Evolutionary conservation across 768 basidiomycete species (phyloP).

Genomic region (Mrakia gelida): DNA sequence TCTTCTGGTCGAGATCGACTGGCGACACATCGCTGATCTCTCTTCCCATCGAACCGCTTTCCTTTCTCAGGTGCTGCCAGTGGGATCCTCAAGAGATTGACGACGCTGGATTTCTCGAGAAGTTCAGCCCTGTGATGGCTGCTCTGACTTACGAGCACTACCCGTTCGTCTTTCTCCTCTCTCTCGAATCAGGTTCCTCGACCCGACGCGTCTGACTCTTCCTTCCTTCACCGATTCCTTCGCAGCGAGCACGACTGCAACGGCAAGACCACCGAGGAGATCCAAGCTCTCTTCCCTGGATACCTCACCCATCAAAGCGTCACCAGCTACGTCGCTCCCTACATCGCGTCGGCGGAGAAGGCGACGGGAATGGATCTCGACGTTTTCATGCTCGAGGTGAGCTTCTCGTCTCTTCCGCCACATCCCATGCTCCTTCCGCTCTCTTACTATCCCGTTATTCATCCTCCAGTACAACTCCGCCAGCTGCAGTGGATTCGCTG

Average conservation of each 20-base stretch:
- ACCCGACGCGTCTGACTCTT: background rate
- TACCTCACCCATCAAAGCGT: constrained; percentile 8
- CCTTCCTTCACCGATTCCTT: background rate
- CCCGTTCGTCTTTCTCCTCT: background rate
- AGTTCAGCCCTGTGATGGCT: background rate
- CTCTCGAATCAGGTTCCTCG: background rate
- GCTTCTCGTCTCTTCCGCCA: background rate
- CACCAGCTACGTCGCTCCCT: background rate
- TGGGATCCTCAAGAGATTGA: background rate
- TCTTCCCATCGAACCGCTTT: background rate
- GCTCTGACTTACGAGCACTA: background rate
- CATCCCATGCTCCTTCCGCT: constrained; percentile 33
- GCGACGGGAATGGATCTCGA: background rate
- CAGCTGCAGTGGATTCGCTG: constrained; percentile 53
- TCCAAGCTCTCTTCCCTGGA: background rate
- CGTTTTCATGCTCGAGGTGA: background rate
- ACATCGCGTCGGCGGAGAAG: background rate
- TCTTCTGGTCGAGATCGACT: background rate
- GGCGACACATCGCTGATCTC: background rate
- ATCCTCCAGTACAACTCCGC: constrained; percentile 67
- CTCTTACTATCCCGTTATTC: constrained; percentile 46
- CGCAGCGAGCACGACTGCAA: background rate
- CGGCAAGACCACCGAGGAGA: too few species aligned
- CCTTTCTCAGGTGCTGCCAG: background rate
- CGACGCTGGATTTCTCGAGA: background rate